Evolutionary conservation across 371 early-diverging fungal genomes (phyloP).

Genomic region (Dichotomocladium elegans): DNA sequence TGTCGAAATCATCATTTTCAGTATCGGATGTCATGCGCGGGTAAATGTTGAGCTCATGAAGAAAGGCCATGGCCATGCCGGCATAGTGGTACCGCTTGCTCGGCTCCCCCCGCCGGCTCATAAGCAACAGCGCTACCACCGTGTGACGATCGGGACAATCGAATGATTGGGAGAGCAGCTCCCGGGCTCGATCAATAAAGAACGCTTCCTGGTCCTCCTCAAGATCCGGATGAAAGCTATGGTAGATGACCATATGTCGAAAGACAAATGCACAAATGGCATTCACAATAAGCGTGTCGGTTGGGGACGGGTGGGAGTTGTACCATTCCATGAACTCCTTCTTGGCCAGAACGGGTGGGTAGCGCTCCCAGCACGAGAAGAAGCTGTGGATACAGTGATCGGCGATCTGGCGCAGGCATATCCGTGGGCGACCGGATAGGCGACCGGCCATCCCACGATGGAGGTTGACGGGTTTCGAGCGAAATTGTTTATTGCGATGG

Average conservation of each 20-base stretch:
- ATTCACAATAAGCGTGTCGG: slow-evolving; percentile 41
- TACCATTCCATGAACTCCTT: slow-evolving; percentile 45
- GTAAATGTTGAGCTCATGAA: slow-evolving; percentile 40
- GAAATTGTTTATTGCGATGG: slow-evolving; percentile 30
- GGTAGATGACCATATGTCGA: slow-evolving; percentile 38
- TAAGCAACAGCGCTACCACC: slow-evolving; percentile 28
- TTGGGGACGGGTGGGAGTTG: slow-evolving; percentile 20
- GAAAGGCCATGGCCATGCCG: slow-evolving; percentile 41
- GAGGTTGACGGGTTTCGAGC: slow-evolving; percentile 34
- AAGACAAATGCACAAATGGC: slow-evolving; percentile 34
- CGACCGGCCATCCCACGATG: slow-evolving; percentile 6
- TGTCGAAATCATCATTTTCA: slow-evolving; percentile 31
- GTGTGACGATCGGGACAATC: slow-evolving; percentile 39
- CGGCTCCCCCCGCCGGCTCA: slow-evolving; percentile 26
- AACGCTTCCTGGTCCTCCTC: slow-evolving; percentile 41
- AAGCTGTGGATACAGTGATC: slow-evolving; percentile 40
- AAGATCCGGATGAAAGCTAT: slow-evolving; percentile 18
- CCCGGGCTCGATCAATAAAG: slow-evolving; percentile 38
- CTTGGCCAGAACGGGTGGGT: slow-evolving; percentile 25
- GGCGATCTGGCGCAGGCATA: slow-evolving; percentile 26
- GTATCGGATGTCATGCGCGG: slow-evolving; percentile 32
- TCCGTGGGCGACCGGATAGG: slow-evolving; percentile 2
- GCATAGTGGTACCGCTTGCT: slow-evolving; percentile 34
- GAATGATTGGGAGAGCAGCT: slow-evolving; percentile 36
- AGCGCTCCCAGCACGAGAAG: slow-evolving; percentile 44